phyloP scores from a whole-genome alignment of 2,329 filamentous ascomycete genomes.

The Hypoxylon sp. region DNA sequence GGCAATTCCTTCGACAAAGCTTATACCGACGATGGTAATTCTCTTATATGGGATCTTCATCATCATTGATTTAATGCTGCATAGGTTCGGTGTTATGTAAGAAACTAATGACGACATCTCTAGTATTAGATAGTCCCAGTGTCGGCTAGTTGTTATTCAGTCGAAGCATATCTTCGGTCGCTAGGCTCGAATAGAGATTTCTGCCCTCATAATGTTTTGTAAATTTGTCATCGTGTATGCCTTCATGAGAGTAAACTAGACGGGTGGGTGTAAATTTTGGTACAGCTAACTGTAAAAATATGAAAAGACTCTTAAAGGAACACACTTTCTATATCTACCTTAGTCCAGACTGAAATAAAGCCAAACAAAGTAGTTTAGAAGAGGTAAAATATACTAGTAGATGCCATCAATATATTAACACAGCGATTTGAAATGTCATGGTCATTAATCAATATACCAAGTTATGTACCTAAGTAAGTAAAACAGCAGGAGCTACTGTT shows the following conservation, averaged over 20 bases:
- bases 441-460: too few species aligned
- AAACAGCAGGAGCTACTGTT: not conserved
- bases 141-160: conserved; percentile 46
- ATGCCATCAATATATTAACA: too few species aligned
- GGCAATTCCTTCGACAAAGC: conserved; percentile 56
- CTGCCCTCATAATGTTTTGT: conserved; percentile 52
- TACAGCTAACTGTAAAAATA: too few species aligned
- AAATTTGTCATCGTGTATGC: conserved; percentile 23
- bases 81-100: conserved; percentile 57
- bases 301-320: too few species aligned
- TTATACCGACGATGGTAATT: conserved; percentile 53
- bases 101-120: conserved; percentile 54
- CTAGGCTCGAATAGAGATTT: conserved; percentile 51
- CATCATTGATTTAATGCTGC: conserved; percentile 54
- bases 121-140: conserved; percentile 31
- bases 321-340: too few species aligned
- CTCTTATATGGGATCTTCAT: conserved; percentile 51
- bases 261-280: not conserved
- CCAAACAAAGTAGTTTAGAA: too few species aligned
- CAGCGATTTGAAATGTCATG: too few species aligned
- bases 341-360: too few species aligned
- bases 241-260: not conserved
- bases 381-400: too few species aligned
- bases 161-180: conserved; percentile 47
- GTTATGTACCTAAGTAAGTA: too few species aligned